Evolutionary conservation across 495 filamentous ascomycete species (phyloP).

Genomic region (Aspergillus asperescens): DNA sequence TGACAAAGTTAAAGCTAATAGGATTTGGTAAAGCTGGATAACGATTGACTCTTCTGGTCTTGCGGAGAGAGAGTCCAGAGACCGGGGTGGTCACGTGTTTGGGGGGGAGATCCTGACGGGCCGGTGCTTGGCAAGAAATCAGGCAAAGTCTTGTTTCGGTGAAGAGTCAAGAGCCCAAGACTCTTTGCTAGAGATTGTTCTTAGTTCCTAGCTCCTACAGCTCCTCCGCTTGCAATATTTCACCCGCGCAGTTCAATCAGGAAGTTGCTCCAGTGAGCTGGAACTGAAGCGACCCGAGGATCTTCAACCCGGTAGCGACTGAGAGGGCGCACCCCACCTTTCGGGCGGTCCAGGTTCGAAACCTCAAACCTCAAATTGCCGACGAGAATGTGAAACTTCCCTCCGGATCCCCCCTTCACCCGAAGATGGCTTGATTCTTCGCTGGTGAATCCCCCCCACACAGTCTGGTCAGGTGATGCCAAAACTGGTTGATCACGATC

Average conservation of each 20-base stretch:
- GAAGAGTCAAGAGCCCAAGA: not conserved
- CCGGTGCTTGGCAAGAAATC: constrained; percentile 18
- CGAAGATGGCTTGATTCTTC: constrained; percentile 20
- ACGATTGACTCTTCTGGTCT: constrained; percentile 10
- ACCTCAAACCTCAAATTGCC: constrained; percentile 11
- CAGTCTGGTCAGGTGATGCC: constrained; percentile 1
- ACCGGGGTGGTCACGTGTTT: constrained; percentile 30
- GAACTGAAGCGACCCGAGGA: not conserved
- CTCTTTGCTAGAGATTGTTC: not conserved
- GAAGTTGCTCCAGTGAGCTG: not conserved
- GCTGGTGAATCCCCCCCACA: not conserved
- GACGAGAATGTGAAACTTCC: constrained; percentile 15
- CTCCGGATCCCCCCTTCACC: constrained; percentile 25
- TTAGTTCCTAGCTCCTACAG: not conserved
- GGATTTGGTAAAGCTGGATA: constrained; percentile 1
- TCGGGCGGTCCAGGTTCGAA: not conserved
- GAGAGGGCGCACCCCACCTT: constrained; percentile 1
- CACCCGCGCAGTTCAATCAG: not conserved
- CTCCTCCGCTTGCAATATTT: too few species aligned
- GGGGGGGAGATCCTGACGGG: constrained; percentile 13
- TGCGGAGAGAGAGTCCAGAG: constrained; percentile 21
- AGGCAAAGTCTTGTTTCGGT: constrained; percentile 1
- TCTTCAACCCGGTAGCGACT: constrained; percentile 11
- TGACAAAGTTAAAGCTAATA: not conserved
- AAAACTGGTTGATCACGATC: not conserved